phyloP scores from a whole-genome alignment of 257 asterid genomes.

The Solanum chiquidenum region DNA sequence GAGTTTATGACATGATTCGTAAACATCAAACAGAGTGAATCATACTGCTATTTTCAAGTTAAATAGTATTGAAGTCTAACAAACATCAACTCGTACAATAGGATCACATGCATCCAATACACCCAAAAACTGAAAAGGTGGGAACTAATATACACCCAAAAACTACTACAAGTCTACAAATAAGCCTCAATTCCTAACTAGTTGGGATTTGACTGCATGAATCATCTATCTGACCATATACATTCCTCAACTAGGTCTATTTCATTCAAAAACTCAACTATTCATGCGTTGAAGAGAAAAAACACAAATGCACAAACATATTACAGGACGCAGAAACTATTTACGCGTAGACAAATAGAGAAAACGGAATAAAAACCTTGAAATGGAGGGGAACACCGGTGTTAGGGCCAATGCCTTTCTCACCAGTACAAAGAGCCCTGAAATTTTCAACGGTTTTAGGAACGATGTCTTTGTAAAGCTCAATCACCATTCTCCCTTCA shows the following conservation, averaged over 20 bases:
- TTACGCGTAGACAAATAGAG: not conserved
- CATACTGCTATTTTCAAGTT: not conserved
- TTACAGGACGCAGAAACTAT: not conserved
- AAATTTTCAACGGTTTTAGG: constrained; percentile 38
- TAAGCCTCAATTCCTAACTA: not conserved
- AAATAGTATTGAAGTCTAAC: not conserved
- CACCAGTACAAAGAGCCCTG: constrained; percentile 36
- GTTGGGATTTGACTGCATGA: not conserved
- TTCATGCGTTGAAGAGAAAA: not conserved
- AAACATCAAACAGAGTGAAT: not conserved
- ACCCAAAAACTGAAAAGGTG: not conserved
- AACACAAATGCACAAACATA: not conserved
- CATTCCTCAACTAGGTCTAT: not conserved
- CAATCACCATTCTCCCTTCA: constrained; percentile 28
- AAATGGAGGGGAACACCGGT: constrained; percentile 29
- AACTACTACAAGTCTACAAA: not conserved
- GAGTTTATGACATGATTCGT: not conserved
- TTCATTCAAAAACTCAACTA: not conserved
- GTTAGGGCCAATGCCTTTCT: constrained; percentile 21
- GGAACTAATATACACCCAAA: not conserved
- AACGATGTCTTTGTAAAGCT: constrained; percentile 14
- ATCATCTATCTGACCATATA: not conserved
- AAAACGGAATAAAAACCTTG: constrained; percentile 11
- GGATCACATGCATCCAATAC: not conserved
- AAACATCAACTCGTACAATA: not conserved